Evolutionary conservation across 345 rosid genomes (phyloP).

Genomic region (Linum trigynum): DNA sequence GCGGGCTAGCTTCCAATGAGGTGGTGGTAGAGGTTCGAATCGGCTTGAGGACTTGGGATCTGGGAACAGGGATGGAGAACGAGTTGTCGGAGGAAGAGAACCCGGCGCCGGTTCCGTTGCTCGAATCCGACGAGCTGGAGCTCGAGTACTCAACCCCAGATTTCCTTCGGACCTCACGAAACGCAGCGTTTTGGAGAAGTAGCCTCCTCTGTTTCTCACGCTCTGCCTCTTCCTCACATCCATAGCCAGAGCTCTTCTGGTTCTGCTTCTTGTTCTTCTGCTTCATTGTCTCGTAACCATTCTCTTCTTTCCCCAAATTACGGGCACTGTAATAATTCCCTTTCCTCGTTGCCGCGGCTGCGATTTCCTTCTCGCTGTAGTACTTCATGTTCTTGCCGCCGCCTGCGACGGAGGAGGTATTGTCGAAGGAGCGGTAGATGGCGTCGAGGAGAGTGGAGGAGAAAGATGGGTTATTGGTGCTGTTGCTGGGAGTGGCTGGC

Average conservation of each 20-base stretch:
- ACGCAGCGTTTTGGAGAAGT: conserved; percentile 13
- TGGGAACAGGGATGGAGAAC: too few relatives aligned
- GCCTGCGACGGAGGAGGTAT: conserved; percentile 11
- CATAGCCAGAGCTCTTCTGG: too few relatives aligned
- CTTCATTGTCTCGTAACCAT: too few relatives aligned
- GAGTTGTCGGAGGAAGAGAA: conserved; percentile 12
- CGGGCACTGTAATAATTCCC: too few relatives aligned
- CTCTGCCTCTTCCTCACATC: too few relatives aligned
- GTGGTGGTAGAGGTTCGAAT: too few relatives aligned
- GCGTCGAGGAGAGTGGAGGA: conserved; percentile 28
- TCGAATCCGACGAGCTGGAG: conserved; percentile 7
- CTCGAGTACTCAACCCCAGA: conserved; percentile 28
- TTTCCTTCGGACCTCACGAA: conserved; percentile 39
- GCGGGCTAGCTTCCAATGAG: background rate
- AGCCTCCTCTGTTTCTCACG: conserved; percentile 1
- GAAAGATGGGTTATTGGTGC: conserved; percentile 29
- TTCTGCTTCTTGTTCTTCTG: too few relatives aligned
- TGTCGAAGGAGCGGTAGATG: conserved; percentile 28
- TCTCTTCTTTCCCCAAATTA: too few relatives aligned
- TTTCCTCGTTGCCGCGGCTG: too few relatives aligned
- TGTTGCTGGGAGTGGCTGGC: too few relatives aligned
- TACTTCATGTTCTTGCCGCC: conserved; percentile 8
- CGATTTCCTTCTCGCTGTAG: conserved; percentile 14
- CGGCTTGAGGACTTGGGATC: too few relatives aligned
- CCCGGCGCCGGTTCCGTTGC: conserved; percentile 3